Evolutionary conservation across 768 basidiomycete genomes (phyloP).

Genomic region (Hebeloma cylindrosporum): DNA sequence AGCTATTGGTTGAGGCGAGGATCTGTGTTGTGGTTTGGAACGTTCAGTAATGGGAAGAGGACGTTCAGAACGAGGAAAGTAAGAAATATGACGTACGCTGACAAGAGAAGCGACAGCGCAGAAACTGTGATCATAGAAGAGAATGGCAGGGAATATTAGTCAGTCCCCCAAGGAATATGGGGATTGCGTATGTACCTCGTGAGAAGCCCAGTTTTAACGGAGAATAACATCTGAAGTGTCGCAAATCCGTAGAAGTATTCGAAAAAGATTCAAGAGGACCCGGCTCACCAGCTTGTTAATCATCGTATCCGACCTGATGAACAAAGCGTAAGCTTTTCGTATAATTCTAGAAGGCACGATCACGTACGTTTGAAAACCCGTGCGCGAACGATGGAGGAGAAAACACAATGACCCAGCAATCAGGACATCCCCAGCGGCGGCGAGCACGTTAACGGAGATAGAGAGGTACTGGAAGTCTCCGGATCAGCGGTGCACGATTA

Average conservation of each 20-base stretch:
- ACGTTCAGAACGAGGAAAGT: conserved; percentile 2
- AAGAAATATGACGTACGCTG: conserved; percentile 39
- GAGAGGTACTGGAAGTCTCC: conserved; percentile 34
- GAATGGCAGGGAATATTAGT: background rate
- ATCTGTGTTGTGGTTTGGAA: conserved; percentile 39
- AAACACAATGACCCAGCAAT: conserved; percentile 41
- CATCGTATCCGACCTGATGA: conserved; percentile 44
- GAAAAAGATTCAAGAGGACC: conserved; percentile 1
- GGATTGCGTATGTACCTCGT: conserved; percentile 34
- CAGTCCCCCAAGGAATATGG: background rate
- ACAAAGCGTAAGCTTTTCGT: conserved; percentile 5
- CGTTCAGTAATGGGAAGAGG: conserved; percentile 1
- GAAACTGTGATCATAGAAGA: conserved; percentile 32
- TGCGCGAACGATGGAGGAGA: conserved; percentile 41
- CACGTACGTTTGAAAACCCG: conserved; percentile 45
- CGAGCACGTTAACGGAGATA: conserved; percentile 41
- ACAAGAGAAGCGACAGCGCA: conserved; percentile 58
- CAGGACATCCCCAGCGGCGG: conserved; percentile 43
- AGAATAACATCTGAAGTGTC: conserved; percentile 43
- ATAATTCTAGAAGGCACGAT: no score
- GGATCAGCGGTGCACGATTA: background rate
- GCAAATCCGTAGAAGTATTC: background rate
- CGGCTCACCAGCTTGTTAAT: conserved; percentile 41
- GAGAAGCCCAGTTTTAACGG: conserved; percentile 41
- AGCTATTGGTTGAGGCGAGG: conserved; percentile 42